Base-by-base conservation (phyloP, 2,329 filamentous ascomycete genomes). In the Botrytis fabae region DNA sequence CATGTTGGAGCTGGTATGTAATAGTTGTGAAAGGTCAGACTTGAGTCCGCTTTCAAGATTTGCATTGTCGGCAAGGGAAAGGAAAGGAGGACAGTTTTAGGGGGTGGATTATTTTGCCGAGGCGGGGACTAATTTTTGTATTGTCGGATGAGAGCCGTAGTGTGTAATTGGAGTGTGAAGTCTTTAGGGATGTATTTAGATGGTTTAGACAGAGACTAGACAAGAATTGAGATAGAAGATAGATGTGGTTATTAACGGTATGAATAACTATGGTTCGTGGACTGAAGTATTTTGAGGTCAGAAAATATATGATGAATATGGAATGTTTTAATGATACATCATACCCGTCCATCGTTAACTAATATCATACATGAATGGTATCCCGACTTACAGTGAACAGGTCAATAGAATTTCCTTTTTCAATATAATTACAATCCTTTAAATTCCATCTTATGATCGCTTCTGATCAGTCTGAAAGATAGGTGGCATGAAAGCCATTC, bases 401-500 rank as follows among this genome's bases (percentile, higher is more conserved):
- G 12, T 38, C 25, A 51, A 57, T n/a, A 22, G 20, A 12, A 57
- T 42, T 20, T 68, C 64, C 35, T 25, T 57, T 32, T 28, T 9
- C 35, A 7, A 20, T 9, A 5, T 57, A 2, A 10, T 57, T 57
- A 42, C n/a, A 54, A 42, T 65, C 10, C 20, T 14, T 44, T 38
- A 12, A 65, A 25, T 4, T 25, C n/a, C 18, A 44, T 25, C 20
- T 69, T 28, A 69, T 57, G 65, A 57, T 69, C 65, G 48, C 28
- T 71, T 73, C 22, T 74, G 75, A 70, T 80, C 78, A 9, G 78
- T 80, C 57, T 78, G 51, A 61, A 79, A 80, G 18, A 81, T 77
- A 61, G 79, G 79, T 65, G 80, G 80, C 80, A 81, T 81, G 69
- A 81, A 81, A 35, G 80, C 80, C 80, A 81, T 81, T 71, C 80